A percentile compares a stretch with the other conserved stretches of the same genome.
Conservation (phyloP, 1,284 basidiomycete species). For the Apiotrichum siamense region DNA sequence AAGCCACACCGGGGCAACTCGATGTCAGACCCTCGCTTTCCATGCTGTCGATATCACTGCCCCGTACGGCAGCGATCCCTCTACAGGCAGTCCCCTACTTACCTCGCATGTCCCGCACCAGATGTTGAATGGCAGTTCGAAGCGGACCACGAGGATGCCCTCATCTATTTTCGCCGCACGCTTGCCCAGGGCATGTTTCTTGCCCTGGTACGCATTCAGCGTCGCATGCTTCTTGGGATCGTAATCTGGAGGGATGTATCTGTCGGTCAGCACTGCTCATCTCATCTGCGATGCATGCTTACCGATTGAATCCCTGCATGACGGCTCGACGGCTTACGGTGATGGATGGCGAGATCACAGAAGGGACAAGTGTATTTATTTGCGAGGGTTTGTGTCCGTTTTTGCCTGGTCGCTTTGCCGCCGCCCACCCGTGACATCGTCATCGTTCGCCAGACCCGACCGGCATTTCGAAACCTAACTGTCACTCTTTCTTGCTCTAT, state of each 20-base stretch:
- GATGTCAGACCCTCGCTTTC: no score
- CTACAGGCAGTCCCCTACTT: slow-evolving; percentile 4
- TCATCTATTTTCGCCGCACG: slow-evolving; percentile 83
- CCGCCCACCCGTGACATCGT: no score
- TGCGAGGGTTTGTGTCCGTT: no score
- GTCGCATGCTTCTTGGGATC: slow-evolving; percentile 72
- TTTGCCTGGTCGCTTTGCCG: no score
- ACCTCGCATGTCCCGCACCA: slow-evolving; percentile 88
- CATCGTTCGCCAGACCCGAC: no score
- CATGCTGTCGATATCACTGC: no score
- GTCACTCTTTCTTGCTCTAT: neutral
- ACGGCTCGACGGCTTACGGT: neutral
- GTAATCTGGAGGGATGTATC: slow-evolving; percentile 91
- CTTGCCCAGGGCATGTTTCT: slow-evolving; percentile 85
- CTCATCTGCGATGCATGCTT: slow-evolving; percentile 37
- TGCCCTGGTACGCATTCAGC: slow-evolving; percentile 69
- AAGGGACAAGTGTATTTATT: no score
- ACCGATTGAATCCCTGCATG: slow-evolving; percentile 65
- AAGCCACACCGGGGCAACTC: no score
- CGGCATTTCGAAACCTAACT: no score
- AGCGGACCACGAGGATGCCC: slow-evolving; percentile 82
- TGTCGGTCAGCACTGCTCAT: slow-evolving; percentile 48
- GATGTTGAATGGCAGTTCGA: slow-evolving; percentile 93
- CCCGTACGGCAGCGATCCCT: no score
- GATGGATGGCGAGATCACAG: no score